Conservation (phyloP, 2,329 filamentous ascomycete species). For the Botryotinia narcissicola region DNA sequence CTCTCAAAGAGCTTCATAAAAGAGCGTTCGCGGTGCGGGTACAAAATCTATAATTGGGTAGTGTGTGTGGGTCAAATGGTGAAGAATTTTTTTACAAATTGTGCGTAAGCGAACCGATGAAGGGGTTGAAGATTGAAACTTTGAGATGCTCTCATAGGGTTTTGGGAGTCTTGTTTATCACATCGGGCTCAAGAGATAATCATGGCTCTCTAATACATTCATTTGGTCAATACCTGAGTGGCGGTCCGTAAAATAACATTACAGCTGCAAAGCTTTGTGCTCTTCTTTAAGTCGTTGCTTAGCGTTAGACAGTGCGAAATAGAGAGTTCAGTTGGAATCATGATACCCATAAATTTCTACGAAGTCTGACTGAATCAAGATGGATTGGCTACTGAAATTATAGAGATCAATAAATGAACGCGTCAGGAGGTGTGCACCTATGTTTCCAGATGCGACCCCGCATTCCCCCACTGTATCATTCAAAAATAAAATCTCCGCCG, state of each 20-base stretch:
- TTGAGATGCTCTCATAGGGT: background rate
- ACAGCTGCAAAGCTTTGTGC: background rate
- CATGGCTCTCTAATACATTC: background rate
- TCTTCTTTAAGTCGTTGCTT: background rate
- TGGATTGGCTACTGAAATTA: background rate
- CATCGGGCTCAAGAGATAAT: background rate
- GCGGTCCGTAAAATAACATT: background rate
- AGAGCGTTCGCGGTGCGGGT: background rate
- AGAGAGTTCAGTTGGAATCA: no score
- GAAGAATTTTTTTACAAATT: background rate
- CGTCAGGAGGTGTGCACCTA: background rate
- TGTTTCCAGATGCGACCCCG: background rate
- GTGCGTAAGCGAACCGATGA: background rate
- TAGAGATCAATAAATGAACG: background rate
- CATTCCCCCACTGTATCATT: background rate
- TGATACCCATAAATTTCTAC: background rate
- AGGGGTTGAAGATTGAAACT: background rate
- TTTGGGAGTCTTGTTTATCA: background rate
- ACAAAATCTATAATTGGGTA: background rate
- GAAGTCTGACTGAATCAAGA: background rate
- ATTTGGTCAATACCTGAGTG: background rate
- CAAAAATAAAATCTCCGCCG: background rate
- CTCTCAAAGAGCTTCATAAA: background rate
- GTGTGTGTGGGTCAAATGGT: background rate
- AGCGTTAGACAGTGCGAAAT: no score